Conservation (phyloP, 768 basidiomycete genomes). For the Suillus ampliporus region DNA sequence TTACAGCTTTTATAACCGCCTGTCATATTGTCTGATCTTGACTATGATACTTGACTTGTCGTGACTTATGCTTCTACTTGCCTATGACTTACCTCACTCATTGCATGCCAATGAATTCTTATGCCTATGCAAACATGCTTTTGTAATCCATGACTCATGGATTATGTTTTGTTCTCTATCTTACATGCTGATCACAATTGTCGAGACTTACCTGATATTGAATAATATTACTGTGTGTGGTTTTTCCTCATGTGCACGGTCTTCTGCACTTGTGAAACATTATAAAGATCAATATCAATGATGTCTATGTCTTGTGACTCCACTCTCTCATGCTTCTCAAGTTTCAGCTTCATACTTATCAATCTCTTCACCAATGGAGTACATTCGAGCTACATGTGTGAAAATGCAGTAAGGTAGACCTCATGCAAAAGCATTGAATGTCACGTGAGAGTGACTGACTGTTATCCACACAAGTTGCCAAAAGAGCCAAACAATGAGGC, state of each 20-base stretch:
- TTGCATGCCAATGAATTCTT: not conserved
- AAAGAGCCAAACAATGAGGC: too few relatives aligned
- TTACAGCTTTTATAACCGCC: not conserved
- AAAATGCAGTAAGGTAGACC: not conserved
- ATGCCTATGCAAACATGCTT: not conserved
- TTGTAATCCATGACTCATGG: not conserved
- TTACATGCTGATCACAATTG: not conserved
- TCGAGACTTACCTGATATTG: not conserved
- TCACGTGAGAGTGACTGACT: not conserved
- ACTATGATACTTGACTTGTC: not conserved
- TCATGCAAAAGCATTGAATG: not conserved
- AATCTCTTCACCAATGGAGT: not conserved
- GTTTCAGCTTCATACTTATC: not conserved
- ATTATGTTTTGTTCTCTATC: not conserved
- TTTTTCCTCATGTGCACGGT: not conserved
- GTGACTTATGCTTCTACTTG: slow-evolving; percentile 2
- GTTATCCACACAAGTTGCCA: not conserved
- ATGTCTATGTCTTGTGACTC: not conserved
- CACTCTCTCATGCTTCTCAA: not conserved
- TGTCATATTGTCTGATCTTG: not conserved
- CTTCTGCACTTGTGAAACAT: not conserved
- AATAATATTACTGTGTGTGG: not conserved
- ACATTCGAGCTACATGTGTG: slow-evolving; percentile 2
- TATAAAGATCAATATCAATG: not conserved
- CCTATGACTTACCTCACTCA: not conserved